Base-by-base conservation (phyloP, 805 yeast genomes). In the Metschnikowia lunata region DNA sequence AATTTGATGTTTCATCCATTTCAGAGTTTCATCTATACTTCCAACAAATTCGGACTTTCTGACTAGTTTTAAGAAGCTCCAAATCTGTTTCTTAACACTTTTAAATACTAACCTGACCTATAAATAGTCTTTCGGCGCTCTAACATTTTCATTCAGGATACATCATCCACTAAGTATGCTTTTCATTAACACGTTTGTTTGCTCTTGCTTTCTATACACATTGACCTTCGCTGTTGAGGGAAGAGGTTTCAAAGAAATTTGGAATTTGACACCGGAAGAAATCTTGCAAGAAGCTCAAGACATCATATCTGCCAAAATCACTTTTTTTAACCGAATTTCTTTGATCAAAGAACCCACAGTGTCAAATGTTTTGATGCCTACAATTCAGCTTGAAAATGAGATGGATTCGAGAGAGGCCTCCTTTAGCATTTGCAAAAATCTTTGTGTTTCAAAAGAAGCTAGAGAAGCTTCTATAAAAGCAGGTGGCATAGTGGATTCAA, bases 381-480 rank as follows among this genome's bases (percentile, higher is more conserved):
- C 66, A 46, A 78, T 81, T 15, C 61, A 69, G 34, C 61, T 71
- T 42, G 80, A 78, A 49, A 80, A 85, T 56, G 63, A 62, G 23
- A 67, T 72, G 35, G 62, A 68, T 8, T 72, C 73, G 5, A 39
- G 71, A 7, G 66, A 69, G 28, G 75, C 74, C 52, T 82, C 75
- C 52, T 61, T 85, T 51, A 67, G 81, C 15, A 86, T 87, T 58
- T 82, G 79, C 57, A 88, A 81, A 61, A 81, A 83, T 52, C 90
- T 87, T 10, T 82, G 90, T 3, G 56, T 79, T 13, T 71, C 74
- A 49, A 77, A 80, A 54, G 79, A 65, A 12, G 58, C 85, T 29
- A 75, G 96, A 56, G 87, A 83, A 48, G 86, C 88, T 4, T 79
- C 90, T 3, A 74, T 74, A 36, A 67, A 75, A 45, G 82, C 86